Base-by-base conservation (phyloP, 345 rosid species). In the Camelina neglecta region DNA sequence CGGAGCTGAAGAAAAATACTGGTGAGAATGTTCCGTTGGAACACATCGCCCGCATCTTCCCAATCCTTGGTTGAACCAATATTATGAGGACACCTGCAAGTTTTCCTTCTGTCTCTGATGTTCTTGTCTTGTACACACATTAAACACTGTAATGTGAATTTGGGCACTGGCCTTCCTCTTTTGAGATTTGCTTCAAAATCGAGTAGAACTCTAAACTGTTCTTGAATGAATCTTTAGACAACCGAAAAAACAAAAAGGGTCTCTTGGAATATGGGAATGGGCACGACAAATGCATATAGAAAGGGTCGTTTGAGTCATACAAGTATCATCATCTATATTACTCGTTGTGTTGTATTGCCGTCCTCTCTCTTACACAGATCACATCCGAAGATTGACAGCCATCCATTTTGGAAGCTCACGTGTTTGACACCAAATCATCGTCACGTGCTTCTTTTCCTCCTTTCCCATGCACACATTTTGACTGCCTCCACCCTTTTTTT, bases 1-100 rank as follows among this genome's bases (percentile, higher is more conserved):
- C 97, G 0, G 93, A 87, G 87, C 87, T 87, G 36, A 92, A 90
- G 97, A 95, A 87, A 77, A 86, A 77, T n/a, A 42, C 83, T 4
- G 85, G 85, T 11, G 97, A 88, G 67, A 83, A 72, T 53, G 82
- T 94, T 48, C 94, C 98, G 0, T 84, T 90, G 61, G 98, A 92
- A 74, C 97, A 89, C 77, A 81, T 95, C 8, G 85, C 96, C 49
- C 92, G 97, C 41, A 90, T 95, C 81, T 88, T 89, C 80, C 98
- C 97, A 56, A 90, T 95, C 75, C 93, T 95, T n/a, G 87, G 94
- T 62, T 92, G 82, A 94, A 48, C 59, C 26, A 44, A 6, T 23
- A 29, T 3, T 58, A 23, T 44, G 23, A 61, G 11, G n/a, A 69
- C 44, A 11, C n/a, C 12, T 31, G 33, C 35, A 45, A 23, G 38